These are phyloP conservation scores for Salvia hispanica DNA, from an alignment of 257 asterid genomes.

Conservation along the genomic window DNA sequence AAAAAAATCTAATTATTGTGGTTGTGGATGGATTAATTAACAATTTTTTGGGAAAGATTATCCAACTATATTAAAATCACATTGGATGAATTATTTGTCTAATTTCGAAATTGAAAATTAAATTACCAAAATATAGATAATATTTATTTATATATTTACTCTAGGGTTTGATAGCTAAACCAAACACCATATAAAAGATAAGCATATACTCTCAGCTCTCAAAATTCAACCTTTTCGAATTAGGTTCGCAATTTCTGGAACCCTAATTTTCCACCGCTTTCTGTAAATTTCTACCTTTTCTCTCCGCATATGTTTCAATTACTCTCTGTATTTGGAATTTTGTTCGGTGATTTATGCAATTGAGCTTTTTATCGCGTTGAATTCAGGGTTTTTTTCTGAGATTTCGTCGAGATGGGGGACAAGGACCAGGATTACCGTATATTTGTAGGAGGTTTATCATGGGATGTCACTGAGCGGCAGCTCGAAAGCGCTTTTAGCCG, in stretches of 20 bases:
- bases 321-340: neutral
- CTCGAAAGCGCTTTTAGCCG: constrained; percentile 82
- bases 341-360: neutral
- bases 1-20: no score
- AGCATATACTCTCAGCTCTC: neutral
- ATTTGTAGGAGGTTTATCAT: constrained; percentile 87
- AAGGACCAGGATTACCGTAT: constrained; percentile 82
- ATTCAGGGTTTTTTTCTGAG: constrained; percentile 23
- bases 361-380: constrained; percentile 21
- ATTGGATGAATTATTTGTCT: no score
- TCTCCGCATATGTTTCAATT: neutral
- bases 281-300: neutral
- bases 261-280: constrained; percentile 27
- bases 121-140: neutral
- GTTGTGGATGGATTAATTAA: no score
- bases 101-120: neutral
- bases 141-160: neutral
- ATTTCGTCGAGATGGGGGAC: constrained; percentile 51
- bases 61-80: no score
- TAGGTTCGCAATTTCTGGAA: constrained; percentile 26
- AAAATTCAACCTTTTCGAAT: constrained; percentile 6
- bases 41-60: no score
- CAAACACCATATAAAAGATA: neutral
- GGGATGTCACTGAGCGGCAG: constrained; percentile 90
- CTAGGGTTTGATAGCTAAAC: constrained; percentile 20